Base-by-base conservation (phyloP, 495 filamentous ascomycete genomes). In the Aspergillus asperescens region DNA sequence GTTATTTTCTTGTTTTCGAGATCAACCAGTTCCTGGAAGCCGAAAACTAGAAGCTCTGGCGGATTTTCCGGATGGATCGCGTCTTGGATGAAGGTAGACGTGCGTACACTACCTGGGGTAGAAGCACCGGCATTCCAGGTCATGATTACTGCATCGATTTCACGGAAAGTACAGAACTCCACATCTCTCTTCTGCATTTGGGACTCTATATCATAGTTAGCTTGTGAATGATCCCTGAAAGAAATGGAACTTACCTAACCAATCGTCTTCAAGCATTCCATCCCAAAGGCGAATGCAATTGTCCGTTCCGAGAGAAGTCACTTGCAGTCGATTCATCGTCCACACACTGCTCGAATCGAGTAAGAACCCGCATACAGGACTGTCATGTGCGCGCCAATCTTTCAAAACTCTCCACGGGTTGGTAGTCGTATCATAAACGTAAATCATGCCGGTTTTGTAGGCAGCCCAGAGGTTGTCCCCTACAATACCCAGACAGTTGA, bases 91-190 rank as follows among this genome's bases (percentile, higher is more conserved):
- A 97, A 96, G 25, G 77, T 72, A 5, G 76, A 77, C 57, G 92
- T 87, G 55, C 86, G 80, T 13, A 96, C 75, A 62, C 83, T 87
- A 24, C 85, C 82, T 1, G 93, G 93, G 16, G 91, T 95, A 23
- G 85, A 83, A 23, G 93, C 93, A 3, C 93, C 93, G 19, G 90
- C 93, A 66, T 98, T 98, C 93, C 93, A 98, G 10, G 93, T 96
- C 69, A 96, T 71, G 10, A 96, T 80, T 13, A 86, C 62, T 19
- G 86, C 81, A 42, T 79, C 85, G 39, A 97, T 78, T 59, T 93
- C 81, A 16, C 89, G 79, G 70, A 96, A 95, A 18, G 74, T 77
- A 73, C 90, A 96, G 60, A 84, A 98, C 39, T 92, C 81, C 5
- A 76, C 71, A 57, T 96, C 91, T 52, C 81, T 80, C 27, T 73